These are phyloP conservation scores for Penicillium paneum DNA, from an alignment of 2,329 filamentous ascomycete genomes.

Conservation along the genomic window DNA sequence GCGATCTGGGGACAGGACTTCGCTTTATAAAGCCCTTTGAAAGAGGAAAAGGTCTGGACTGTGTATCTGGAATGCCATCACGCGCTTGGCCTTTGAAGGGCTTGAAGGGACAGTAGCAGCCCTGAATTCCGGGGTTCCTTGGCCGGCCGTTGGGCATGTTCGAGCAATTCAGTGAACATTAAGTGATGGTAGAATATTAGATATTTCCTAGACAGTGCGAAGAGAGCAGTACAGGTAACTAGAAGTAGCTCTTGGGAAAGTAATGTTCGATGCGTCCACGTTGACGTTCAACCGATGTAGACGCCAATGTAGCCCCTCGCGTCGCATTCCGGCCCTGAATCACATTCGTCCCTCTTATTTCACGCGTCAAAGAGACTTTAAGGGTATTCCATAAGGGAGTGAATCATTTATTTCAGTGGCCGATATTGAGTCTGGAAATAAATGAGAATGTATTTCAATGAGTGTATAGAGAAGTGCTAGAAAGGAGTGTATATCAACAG, in stretches of 20 bases:
- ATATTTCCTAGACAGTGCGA: not conserved
- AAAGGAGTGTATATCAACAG: not conserved
- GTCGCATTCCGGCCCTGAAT: conserved; percentile 4
- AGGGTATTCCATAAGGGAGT: not conserved
- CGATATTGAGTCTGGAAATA: not conserved
- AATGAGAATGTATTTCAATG: not conserved
- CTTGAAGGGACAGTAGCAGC: conserved; percentile 7
- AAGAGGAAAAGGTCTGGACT: not conserved
- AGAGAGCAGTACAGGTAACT: accelerated
- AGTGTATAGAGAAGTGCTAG: not conserved
- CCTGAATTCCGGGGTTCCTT: conserved; percentile 11
- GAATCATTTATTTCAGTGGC: not conserved
- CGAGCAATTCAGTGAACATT: not conserved
- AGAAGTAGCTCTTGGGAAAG: not conserved
- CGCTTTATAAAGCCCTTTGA: conserved; percentile 2
- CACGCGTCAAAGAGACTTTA: not conserved
- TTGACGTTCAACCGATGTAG: not conserved
- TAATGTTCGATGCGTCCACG: not conserved
- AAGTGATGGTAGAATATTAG: no score
- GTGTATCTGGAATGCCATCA: conserved; percentile 3
- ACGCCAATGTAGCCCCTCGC: not conserved
- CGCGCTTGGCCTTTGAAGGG: not conserved
- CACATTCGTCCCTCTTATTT: not conserved
- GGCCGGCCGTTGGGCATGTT: not conserved
- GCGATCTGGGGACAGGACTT: conserved; percentile 1